Evolutionary conservation across 192 early-diverging fungal genomes (phyloP).

Genomic region (Backusella sp.): DNA sequence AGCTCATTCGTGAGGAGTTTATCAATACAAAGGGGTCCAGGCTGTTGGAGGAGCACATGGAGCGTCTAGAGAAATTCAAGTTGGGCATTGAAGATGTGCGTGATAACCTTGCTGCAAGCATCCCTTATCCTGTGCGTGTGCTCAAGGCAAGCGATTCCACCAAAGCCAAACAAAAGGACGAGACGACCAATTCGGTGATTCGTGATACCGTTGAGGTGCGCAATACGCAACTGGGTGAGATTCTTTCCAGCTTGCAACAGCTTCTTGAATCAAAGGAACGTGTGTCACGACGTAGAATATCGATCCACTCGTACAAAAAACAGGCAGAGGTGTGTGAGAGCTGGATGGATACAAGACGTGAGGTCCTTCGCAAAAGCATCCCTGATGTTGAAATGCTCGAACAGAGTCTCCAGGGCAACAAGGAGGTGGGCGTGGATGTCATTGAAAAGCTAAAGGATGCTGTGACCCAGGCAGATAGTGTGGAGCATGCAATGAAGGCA

Average conservation of each 20-base stretch:
- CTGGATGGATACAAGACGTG: conserved; percentile 21
- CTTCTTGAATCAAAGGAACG: conserved; percentile 28
- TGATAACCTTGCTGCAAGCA: background rate
- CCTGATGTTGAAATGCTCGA: background rate
- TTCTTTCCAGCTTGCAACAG: conserved; percentile 14
- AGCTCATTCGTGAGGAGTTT: conserved; percentile 27
- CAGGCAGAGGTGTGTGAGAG: conserved; percentile 21
- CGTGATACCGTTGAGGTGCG: conserved; percentile 25
- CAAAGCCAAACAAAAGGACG: conserved; percentile 16
- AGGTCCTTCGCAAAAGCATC: background rate
- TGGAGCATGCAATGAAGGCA: conserved; percentile 20
- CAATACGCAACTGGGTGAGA: conserved; percentile 15
- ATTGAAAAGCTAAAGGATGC: conserved; percentile 8
- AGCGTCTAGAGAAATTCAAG: conserved; percentile 22
- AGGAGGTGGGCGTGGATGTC: background rate
- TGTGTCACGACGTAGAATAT: conserved; percentile 27
- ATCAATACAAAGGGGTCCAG: conserved; percentile 14
- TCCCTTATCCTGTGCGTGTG: conserved; percentile 23
- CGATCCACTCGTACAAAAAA: conserved; percentile 21
- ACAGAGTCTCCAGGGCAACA: background rate
- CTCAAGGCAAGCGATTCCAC: background rate
- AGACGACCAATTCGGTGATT: conserved; percentile 27
- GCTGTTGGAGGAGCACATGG: conserved; percentile 8
- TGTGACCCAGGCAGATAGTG: conserved; percentile 17
- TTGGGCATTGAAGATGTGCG: conserved; percentile 15